Percentiles rank a stretch among this genome's conserved stretches.
These are phyloP conservation scores for Tetradesmus lagerheimii DNA, from an alignment of 139 green algal species.

Conservation along the genomic window DNA sequence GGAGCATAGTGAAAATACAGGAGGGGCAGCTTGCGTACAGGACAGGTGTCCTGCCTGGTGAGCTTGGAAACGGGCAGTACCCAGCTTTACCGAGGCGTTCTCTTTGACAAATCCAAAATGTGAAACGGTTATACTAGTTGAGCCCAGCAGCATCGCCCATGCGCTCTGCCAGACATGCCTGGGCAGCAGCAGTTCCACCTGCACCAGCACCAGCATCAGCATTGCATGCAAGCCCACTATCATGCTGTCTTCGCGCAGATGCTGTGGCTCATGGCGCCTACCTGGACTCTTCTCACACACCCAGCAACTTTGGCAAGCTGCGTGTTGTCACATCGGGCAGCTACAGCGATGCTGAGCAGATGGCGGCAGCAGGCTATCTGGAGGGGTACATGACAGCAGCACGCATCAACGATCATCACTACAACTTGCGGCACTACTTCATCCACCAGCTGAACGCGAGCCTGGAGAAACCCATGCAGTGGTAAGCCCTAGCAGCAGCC, in stretches of 20 bases:
- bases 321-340: slow-evolving; percentile 34
- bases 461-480: slow-evolving; percentile 53
- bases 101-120: too few relatives aligned
- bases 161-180: too few relatives aligned
- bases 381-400: slow-evolving; percentile 74
- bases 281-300: slow-evolving; percentile 57
- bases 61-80: not conserved
- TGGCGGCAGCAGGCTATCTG: slow-evolving; percentile 67
- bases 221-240: not conserved
- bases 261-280: slow-evolving; percentile 60
- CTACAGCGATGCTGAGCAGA: slow-evolving; percentile 43
- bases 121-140: too few relatives aligned
- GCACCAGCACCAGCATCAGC: not conserved
- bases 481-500: slow-evolving; percentile 28
- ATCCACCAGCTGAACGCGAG: slow-evolving; percentile 54
- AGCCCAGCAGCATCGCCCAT: not conserved
- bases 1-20: not conserved
- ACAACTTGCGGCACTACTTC: slow-evolving; percentile 73
- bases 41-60: not conserved
- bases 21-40: not conserved
- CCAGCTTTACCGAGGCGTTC: too few relatives aligned
- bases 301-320: slow-evolving; percentile 77
- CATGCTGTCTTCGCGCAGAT: not conserved
- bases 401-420: slow-evolving; percentile 68
- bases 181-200: not conserved